phyloP scores from a whole-genome alignment of 2,329 filamentous ascomycete genomes.

The Ophiostoma sp. region DNA sequence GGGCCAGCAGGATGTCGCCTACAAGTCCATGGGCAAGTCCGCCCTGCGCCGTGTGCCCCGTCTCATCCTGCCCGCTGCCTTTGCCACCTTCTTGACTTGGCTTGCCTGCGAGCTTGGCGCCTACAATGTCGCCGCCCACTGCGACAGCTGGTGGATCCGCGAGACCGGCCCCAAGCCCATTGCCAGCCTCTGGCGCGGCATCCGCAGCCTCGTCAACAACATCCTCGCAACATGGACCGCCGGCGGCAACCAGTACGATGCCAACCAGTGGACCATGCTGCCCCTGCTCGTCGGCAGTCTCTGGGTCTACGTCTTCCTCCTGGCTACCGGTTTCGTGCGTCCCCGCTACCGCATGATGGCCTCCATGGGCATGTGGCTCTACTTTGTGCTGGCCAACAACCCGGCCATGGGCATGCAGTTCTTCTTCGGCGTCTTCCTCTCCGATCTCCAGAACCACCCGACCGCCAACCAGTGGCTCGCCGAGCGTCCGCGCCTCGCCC shows the following conservation, averaged over 20 bases:
- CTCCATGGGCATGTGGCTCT: conserved; percentile 44
- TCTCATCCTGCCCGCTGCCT: conserved; percentile 52
- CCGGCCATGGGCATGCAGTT: conserved; percentile 50
- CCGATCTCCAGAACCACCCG: conserved; percentile 51
- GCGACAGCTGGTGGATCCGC: conserved; percentile 56
- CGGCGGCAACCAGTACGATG: conserved; percentile 48
- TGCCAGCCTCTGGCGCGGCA: conserved; percentile 37
- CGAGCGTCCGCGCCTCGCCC: conserved; percentile 40
- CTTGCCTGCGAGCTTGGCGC: conserved; percentile 48
- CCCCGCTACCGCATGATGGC: conserved; percentile 46
- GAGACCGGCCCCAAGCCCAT: conserved; percentile 42
- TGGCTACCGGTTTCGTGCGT: conserved; percentile 46
- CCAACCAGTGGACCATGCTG: conserved; percentile 54
- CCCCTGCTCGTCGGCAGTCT: conserved; percentile 52
- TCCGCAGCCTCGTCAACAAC: conserved; percentile 42
- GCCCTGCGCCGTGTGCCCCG: conserved; percentile 54
- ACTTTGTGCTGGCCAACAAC: conserved; percentile 41
- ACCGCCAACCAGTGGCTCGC: conserved; percentile 44
- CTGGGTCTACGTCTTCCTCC: conserved; percentile 48
- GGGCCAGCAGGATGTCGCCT: conserved; percentile 49
- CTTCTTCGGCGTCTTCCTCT: conserved; percentile 57
- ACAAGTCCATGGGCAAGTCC: conserved; percentile 50
- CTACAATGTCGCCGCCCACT: conserved; percentile 50
- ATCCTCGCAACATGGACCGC: conserved; percentile 48
- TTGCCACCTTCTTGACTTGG: conserved; percentile 53